phyloP scores from a whole-genome alignment of 305 asterid species.

The Fraxinus nigra region DNA sequence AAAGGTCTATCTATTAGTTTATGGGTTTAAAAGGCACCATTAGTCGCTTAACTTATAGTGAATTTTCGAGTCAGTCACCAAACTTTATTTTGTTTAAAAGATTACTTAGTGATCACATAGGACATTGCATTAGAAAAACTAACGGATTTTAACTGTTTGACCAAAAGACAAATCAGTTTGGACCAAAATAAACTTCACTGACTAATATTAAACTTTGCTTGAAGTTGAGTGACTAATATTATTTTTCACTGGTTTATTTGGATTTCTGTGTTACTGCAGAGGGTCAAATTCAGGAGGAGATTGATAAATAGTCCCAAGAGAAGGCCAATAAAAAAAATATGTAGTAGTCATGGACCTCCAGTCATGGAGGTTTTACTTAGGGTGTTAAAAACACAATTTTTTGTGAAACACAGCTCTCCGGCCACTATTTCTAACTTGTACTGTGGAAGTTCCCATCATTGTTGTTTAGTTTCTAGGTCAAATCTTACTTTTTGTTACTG shows the following conservation, averaged over 20 bases:
- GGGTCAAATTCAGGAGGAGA: slow-evolving; percentile 77
- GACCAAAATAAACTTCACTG: background rate
- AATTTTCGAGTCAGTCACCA: background rate
- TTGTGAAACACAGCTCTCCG: background rate
- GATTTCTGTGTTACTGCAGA: slow-evolving; percentile 40
- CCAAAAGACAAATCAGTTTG: background rate
- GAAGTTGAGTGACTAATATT: background rate
- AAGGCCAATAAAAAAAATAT: background rate
- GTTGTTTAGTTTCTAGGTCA: background rate
- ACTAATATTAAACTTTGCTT: background rate
- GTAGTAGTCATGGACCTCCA: background rate
- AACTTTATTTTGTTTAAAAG: background rate
- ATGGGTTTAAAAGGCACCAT: background rate
- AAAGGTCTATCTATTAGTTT: background rate
- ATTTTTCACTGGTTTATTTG: background rate
- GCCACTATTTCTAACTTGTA: background rate
- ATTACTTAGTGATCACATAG: background rate
- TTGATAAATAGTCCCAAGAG: slow-evolving; percentile 39
- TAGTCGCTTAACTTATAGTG: background rate
- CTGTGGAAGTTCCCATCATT: background rate
- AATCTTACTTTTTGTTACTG: background rate
- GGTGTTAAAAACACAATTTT: background rate
- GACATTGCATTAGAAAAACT: background rate
- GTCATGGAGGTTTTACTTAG: background rate
- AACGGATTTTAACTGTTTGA: background rate